Evolutionary conservation across 2,329 filamentous ascomycete species (phyloP).

Genomic region (Colletotrichum shisoi): DNA sequence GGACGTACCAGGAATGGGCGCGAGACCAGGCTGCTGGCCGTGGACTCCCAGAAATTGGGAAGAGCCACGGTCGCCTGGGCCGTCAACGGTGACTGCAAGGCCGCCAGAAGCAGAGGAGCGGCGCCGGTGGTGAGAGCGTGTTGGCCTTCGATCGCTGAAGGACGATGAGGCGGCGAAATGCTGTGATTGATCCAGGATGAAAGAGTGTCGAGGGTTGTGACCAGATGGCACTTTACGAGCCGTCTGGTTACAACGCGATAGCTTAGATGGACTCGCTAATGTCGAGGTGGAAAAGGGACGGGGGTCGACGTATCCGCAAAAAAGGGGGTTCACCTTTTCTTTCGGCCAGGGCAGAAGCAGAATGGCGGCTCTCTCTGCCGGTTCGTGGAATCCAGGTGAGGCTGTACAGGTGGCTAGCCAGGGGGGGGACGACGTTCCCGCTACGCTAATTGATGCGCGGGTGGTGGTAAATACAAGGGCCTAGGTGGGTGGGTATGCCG

Average conservation of each 20-base stretch:
- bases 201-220: conserved; percentile 38
- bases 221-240: conserved; percentile 39
- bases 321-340: conserved; percentile 32
- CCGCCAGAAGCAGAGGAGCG: conserved; percentile 45
- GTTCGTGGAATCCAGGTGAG: conserved; percentile 22
- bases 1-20: conserved; percentile 65
- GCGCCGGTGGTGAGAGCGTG: conserved; percentile 46
- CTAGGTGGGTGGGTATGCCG: conserved; percentile 1
- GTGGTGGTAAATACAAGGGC: background rate
- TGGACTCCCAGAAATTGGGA: conserved; percentile 52
- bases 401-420: conserved; percentile 28
- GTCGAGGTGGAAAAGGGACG: conserved; percentile 14
- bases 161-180: conserved; percentile 41
- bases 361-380: conserved; percentile 7
- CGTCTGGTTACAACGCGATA: conserved; percentile 39
- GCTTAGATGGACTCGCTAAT: conserved; percentile 34
- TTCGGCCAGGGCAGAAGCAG: conserved; percentile 23
- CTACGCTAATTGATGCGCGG: conserved; percentile 2
- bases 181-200: conserved; percentile 40
- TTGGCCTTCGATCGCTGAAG: conserved; percentile 43
- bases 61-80: conserved; percentile 46
- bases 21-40: conserved; percentile 54
- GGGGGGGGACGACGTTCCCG: conserved; percentile 15
- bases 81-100: conserved; percentile 47
- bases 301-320: conserved; percentile 36